Evolutionary conservation across 192 early-diverging fungal genomes (phyloP).

Genomic region (Entophlyctis luteolus): DNA sequence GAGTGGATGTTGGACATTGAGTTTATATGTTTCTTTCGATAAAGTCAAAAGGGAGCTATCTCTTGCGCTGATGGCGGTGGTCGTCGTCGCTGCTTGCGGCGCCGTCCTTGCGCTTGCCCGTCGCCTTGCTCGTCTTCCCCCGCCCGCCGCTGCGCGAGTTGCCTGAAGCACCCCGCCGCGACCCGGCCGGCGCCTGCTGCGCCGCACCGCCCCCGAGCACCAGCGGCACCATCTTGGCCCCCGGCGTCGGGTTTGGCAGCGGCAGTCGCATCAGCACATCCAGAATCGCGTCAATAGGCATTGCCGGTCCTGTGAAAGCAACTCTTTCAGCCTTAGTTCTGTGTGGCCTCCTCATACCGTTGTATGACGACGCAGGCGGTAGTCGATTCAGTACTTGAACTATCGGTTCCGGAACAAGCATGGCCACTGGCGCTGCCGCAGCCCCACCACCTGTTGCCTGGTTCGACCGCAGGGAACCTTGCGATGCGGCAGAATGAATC

Average conservation of each 20-base stretch:
- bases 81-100: too few species aligned
- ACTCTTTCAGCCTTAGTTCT: background rate
- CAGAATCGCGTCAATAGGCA: slow-evolving; percentile 36
- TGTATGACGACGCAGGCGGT: slow-evolving; percentile 33
- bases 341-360: slow-evolving; percentile 25
- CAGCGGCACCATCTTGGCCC: slow-evolving; percentile 22
- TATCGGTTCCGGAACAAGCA: slow-evolving; percentile 37
- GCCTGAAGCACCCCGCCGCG: background rate
- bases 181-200: background rate
- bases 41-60: too few species aligned
- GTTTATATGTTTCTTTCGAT: background rate
- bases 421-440: background rate
- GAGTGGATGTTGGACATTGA: slow-evolving; percentile 16
- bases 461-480: background rate
- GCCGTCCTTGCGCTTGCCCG: too few species aligned
- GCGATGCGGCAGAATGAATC: background rate
- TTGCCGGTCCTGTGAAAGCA: slow-evolving; percentile 21
- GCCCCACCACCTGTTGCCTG: background rate
- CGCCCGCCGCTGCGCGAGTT: background rate
- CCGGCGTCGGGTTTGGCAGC: slow-evolving; percentile 14
- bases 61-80: too few species aligned
- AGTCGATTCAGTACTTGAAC: slow-evolving; percentile 27
- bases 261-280: slow-evolving; percentile 34
- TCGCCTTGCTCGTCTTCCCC: too few species aligned
- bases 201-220: background rate